phyloP scores from a whole-genome alignment of 345 rosid genomes.

The Boechera stricta region DNA sequence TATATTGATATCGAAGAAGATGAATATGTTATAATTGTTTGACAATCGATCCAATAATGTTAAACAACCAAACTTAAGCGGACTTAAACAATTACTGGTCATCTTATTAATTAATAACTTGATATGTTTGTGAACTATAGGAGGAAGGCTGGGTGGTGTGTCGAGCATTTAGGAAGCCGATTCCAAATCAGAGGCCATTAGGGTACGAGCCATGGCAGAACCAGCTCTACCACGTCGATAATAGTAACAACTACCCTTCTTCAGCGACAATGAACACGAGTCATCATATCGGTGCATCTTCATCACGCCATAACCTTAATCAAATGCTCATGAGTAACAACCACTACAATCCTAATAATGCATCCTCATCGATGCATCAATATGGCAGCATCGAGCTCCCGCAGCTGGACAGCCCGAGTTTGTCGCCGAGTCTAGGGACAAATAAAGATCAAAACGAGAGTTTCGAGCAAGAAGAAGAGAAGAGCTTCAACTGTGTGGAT shows the following conservation, averaged over 20 bases:
- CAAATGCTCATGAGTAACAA: slow-evolving; percentile 41
- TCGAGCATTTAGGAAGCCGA: slow-evolving; percentile 88
- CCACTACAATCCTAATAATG: slow-evolving; percentile 36
- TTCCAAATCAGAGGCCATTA: slow-evolving; percentile 68
- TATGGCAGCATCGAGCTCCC: slow-evolving; percentile 60
- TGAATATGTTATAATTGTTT: neutral
- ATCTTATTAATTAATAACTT: slow-evolving; percentile 5
- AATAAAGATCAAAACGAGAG: slow-evolving; percentile 51
- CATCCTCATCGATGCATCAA: slow-evolving; percentile 42
- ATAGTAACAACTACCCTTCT: slow-evolving; percentile 40
- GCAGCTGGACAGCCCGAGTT: slow-evolving; percentile 68
- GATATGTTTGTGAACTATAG: slow-evolving; percentile 44
- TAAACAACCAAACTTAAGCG: neutral
- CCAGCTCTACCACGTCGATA: slow-evolving; percentile 53
- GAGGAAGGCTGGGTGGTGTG: slow-evolving; percentile 99
- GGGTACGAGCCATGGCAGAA: slow-evolving; percentile 72
- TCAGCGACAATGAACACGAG: slow-evolving; percentile 36
- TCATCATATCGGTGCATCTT: slow-evolving; percentile 41
- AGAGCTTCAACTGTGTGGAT: slow-evolving; percentile 52
- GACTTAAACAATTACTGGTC: neutral
- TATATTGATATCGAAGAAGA: too few species aligned
- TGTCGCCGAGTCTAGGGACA: slow-evolving; percentile 57
- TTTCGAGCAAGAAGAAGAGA: slow-evolving; percentile 54
- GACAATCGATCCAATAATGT: slow-evolving; percentile 1
- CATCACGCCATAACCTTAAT: slow-evolving; percentile 42